Evolutionary conservation across 129 eudicot genomes (phyloP).

Genomic region (Lonicera japonica): DNA sequence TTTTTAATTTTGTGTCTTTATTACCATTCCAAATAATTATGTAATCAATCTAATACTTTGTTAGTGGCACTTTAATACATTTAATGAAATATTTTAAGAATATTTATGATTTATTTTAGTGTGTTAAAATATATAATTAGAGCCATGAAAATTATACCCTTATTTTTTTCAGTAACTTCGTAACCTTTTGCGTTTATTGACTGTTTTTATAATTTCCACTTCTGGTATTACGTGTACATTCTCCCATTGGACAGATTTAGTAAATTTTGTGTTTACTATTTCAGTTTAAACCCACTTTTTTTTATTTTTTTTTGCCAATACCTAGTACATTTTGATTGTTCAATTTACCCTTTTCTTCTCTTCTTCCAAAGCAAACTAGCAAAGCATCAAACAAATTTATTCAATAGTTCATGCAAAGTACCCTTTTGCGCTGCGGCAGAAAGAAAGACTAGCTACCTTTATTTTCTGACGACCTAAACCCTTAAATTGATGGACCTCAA

Average conservation of each 20-base stretch:
- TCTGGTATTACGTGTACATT: constrained; percentile 17
- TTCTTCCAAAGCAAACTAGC: too few species aligned
- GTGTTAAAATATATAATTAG: too few species aligned
- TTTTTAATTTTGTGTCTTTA: not conserved
- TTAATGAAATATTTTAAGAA: too few species aligned
- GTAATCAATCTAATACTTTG: too few species aligned
- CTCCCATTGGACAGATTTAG: not conserved
- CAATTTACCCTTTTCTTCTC: not conserved
- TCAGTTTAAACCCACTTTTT: not conserved
- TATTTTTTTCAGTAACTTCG: too few species aligned
- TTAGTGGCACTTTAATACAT: too few species aligned
- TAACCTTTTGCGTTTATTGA: constrained; percentile 20
- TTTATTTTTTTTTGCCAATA: not conserved
- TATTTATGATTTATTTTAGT: too few species aligned
- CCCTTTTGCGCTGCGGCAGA: not conserved
- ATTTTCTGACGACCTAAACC: not conserved
- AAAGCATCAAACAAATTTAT: not conserved
- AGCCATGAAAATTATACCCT: too few species aligned
- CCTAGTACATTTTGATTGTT: constrained; percentile 1
- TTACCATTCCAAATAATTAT: too few species aligned
- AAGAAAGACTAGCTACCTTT: not conserved
- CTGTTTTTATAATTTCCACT: constrained; percentile 14
- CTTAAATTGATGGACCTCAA: not conserved
- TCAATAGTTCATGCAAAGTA: not conserved
- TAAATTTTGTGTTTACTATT: not conserved